Percentiles rank a stretch among this genome's conserved stretches.
Evolutionary conservation across 805 yeast species (phyloP).

Genomic region (Teunomyces pallodes): DNA sequence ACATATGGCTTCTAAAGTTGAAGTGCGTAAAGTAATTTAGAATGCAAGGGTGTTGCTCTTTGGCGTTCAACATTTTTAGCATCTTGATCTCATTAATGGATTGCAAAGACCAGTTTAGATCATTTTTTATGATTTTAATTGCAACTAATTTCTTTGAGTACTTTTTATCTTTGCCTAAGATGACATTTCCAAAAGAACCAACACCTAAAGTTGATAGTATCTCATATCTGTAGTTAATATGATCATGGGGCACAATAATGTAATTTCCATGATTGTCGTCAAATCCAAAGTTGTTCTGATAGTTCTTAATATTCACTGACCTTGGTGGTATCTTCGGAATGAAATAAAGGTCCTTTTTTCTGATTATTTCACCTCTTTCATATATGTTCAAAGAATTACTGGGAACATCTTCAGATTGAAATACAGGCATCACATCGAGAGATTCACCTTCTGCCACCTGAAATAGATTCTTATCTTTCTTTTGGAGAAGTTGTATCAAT

Average conservation of each 20-base stretch:
- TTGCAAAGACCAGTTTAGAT: constrained; percentile 71
- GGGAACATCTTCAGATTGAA: constrained; percentile 2
- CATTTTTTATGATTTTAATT: constrained; percentile 71
- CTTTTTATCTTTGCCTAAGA: constrained; percentile 67
- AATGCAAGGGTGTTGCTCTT: constrained; percentile 7
- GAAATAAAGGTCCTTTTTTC: constrained; percentile 49
- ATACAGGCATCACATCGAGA: background rate
- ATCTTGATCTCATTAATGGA: constrained; percentile 75
- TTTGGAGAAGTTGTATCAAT: background rate
- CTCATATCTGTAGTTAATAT: constrained; percentile 71
- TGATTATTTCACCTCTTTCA: constrained; percentile 59
- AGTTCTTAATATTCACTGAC: constrained; percentile 36
- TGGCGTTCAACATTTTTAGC: constrained; percentile 46
- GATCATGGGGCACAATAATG: constrained; percentile 56
- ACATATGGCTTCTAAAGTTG: constrained; percentile 77
- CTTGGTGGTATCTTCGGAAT: constrained; percentile 36
- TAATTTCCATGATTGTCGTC: constrained; percentile 71
- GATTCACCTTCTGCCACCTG: background rate
- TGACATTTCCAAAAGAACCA: constrained; percentile 82
- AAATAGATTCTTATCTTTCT: background rate
- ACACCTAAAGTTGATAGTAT: constrained; percentile 60
- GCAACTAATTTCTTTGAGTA: constrained; percentile 52
- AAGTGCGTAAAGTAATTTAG: constrained; percentile 60
- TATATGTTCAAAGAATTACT: constrained; percentile 42
- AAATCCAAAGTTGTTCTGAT: constrained; percentile 58